Percentiles rank a stretch among this genome's conserved stretches.
These are phyloP conservation scores for Leishmania tropica DNA, from an alignment of 208 protist species.

Conservation along the genomic window DNA sequence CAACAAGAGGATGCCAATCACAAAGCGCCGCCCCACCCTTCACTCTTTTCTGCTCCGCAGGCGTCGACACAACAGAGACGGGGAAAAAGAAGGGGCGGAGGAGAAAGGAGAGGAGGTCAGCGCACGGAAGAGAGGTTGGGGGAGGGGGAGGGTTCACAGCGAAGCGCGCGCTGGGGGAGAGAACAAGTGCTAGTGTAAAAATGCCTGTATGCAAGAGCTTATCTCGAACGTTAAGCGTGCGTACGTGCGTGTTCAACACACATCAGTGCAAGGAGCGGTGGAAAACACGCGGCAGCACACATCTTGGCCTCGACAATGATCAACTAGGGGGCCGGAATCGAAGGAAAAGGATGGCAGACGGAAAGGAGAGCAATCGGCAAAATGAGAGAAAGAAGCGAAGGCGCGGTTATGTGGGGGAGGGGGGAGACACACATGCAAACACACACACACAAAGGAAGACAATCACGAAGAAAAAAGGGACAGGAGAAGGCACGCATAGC, in stretches of 20 bases:
- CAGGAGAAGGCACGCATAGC: neutral
- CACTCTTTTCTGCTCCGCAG: neutral
- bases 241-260: neutral
- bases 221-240: neutral
- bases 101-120: neutral
- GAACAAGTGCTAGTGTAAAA: neutral
- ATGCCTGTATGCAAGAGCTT: neutral
- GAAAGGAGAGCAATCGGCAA: neutral
- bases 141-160: too few species aligned
- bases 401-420: neutral
- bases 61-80: neutral
- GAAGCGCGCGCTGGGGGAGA: neutral
- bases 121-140: neutral
- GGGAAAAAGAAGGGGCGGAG: neutral
- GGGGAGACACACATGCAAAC: neutral
- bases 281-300: neutral
- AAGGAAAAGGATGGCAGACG: too few species aligned
- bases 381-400: constrained; percentile 16
- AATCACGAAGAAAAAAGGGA: neutral
- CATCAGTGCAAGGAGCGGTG: neutral
- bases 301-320: neutral
- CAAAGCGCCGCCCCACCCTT: neutral
- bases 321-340: neutral
- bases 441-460: neutral
- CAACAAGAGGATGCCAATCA: neutral